Evolutionary conservation across 2,329 filamentous ascomycete species (phyloP).

Genomic region (Diaporthe citri): DNA sequence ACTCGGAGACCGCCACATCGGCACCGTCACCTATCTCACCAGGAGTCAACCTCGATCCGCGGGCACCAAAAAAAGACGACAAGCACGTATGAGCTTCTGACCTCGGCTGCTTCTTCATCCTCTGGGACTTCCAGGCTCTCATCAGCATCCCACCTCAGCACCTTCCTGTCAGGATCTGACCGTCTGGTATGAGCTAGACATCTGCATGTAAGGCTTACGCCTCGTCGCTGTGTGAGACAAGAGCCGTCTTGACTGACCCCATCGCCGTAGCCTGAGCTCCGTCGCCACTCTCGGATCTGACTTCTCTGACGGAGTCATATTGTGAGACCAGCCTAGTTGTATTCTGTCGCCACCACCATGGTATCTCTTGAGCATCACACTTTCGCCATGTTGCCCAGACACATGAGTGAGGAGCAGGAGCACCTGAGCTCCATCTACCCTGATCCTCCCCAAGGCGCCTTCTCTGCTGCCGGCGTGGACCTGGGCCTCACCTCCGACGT

Average conservation of each 20-base stretch:
- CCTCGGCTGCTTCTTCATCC: neutral
- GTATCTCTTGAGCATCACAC: slow-evolving; percentile 44
- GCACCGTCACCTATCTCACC: neutral
- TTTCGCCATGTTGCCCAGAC: slow-evolving; percentile 47
- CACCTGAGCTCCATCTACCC: slow-evolving; percentile 60
- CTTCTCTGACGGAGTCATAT: slow-evolving; percentile 3
- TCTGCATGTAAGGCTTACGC: slow-evolving; percentile 36
- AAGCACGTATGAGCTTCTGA: slow-evolving; percentile 6
- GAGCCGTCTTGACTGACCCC: slow-evolving; percentile 33
- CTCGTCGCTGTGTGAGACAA: neutral
- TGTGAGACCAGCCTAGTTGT: neutral
- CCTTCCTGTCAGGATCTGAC: slow-evolving; percentile 12
- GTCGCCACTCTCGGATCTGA: slow-evolving; percentile 8
- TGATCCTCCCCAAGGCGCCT: slow-evolving; percentile 57
- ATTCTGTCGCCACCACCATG: slow-evolving; percentile 39
- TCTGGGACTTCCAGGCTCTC: slow-evolving; percentile 2
- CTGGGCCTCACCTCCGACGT: slow-evolving; percentile 62
- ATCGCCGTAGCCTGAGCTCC: slow-evolving; percentile 27
- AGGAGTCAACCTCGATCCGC: neutral
- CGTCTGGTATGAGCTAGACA: slow-evolving; percentile 36
- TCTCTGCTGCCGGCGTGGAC: slow-evolving; percentile 59
- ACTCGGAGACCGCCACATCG: neutral
- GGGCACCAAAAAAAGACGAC: neutral
- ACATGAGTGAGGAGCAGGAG: slow-evolving; percentile 46
- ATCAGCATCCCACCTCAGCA: slow-evolving; percentile 12